These are phyloP conservation scores for Stachybotrys elegans DNA, from an alignment of 2,329 filamentous ascomycete species.

Conservation along the genomic window DNA sequence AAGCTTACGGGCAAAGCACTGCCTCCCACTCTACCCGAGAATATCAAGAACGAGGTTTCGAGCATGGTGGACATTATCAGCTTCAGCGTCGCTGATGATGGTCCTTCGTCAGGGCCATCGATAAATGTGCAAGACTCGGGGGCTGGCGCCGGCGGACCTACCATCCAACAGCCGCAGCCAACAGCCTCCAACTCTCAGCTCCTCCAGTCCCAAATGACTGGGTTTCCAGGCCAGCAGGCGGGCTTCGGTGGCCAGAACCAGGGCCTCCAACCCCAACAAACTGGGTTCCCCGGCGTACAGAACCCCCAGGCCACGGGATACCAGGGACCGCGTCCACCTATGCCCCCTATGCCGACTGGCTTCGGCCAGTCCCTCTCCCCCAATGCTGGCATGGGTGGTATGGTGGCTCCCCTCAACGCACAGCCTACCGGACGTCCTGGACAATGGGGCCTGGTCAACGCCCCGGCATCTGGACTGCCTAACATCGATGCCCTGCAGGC, in stretches of 20 bases:
- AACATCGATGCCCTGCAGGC: constrained; percentile 91
- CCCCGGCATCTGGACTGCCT: constrained; percentile 80
- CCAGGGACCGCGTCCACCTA: constrained; percentile 77
- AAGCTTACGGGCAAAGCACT: constrained; percentile 82
- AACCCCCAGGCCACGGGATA: constrained; percentile 77
- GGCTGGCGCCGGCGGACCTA: constrained; percentile 41
- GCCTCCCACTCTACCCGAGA: constrained; percentile 71
- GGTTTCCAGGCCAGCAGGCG: constrained; percentile 54
- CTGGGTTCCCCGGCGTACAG: constrained; percentile 61
- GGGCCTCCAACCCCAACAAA: constrained; percentile 62
- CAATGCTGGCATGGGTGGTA: constrained; percentile 50
- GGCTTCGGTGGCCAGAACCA: constrained; percentile 54
- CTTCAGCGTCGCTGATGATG: constrained; percentile 80
- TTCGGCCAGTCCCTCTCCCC: constrained; percentile 52
- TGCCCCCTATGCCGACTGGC: constrained; percentile 72
- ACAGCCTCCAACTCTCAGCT: constrained; percentile 68
- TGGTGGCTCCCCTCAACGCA: constrained; percentile 68
- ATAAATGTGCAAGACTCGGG: constrained; percentile 69
- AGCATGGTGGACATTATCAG: constrained; percentile 99
- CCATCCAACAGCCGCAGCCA: constrained; percentile 65
- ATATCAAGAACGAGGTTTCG: constrained; percentile 91
- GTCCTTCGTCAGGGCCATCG: constrained; percentile 40
- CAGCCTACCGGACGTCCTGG: constrained; percentile 91
- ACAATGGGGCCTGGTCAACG: constrained; percentile 98
- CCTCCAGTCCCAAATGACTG: constrained; percentile 63